Evolutionary conservation across 495 filamentous ascomycete species (phyloP).

Genomic region (Aspergillus sclerotiicarbonarius): DNA sequence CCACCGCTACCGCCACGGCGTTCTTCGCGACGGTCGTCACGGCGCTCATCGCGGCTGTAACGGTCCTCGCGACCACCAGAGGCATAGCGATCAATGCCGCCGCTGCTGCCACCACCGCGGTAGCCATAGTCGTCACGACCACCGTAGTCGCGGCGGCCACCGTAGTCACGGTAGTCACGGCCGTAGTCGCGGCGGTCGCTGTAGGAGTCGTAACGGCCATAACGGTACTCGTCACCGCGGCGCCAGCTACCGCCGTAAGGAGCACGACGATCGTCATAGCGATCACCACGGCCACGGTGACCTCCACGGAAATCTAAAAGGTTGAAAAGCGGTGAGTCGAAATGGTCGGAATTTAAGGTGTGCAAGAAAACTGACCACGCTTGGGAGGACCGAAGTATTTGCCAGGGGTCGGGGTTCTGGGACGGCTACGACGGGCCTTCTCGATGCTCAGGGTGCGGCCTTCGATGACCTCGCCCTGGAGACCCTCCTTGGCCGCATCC

Average conservation of each 20-base stretch:
- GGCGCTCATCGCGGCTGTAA: slow-evolving; percentile 62
- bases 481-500: slow-evolving; percentile 92
- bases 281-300: slow-evolving; percentile 41
- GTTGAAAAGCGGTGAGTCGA: slow-evolving; percentile 27
- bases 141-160: slow-evolving; percentile 45
- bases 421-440: slow-evolving; percentile 92
- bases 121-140: slow-evolving; percentile 49
- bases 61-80: slow-evolving; percentile 63
- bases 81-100: slow-evolving; percentile 62
- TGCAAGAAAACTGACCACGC: slow-evolving; percentile 65
- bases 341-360: slow-evolving; percentile 4
- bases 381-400: slow-evolving; percentile 99
- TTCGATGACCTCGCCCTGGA: slow-evolving; percentile 94
- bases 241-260: slow-evolving; percentile 51
- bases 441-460: slow-evolving; percentile 97
- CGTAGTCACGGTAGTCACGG: slow-evolving; percentile 58
- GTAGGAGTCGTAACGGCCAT: slow-evolving; percentile 56
- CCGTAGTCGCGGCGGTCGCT: slow-evolving; percentile 57
- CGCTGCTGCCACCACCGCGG: slow-evolving; percentile 42
- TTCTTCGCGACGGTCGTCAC: slow-evolving; percentile 58
- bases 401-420: slow-evolving; percentile 93
- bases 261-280: slow-evolving; percentile 58
- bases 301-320: slow-evolving; percentile 52
- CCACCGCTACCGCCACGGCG: slow-evolving; percentile 56
- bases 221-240: slow-evolving; percentile 44